These are phyloP conservation scores for Oehlia diaphana DNA, from an alignment of 192 early-diverging fungal genomes.

Conservation along the genomic window DNA sequence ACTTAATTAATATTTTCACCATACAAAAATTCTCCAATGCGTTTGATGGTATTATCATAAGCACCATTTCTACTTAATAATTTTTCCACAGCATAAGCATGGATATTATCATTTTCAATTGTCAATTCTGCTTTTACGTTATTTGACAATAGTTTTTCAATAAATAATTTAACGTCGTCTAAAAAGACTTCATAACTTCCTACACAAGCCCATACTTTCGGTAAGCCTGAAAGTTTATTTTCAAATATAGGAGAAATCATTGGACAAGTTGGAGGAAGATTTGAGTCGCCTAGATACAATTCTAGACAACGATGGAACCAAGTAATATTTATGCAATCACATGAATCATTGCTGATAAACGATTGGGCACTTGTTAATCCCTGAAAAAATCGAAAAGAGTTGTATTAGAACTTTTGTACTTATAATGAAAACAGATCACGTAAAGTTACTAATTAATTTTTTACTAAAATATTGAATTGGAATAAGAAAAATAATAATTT, in stretches of 20 bases:
- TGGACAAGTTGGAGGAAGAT: background rate
- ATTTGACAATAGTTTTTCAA: background rate
- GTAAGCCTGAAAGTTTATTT: conserved; percentile 6
- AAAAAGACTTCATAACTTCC: conserved; percentile 17
- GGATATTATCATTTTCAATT: conserved; percentile 1
- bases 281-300: background rate
- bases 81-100: conserved; percentile 7
- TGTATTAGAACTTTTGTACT: no score
- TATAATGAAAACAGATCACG: no score
- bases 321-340: background rate
- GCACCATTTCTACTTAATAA: conserved; percentile 7
- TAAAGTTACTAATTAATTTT: no score
- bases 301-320: background rate
- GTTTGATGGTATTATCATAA: background rate
- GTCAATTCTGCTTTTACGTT: background rate
- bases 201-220: conserved; percentile 5
- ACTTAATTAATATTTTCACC: no score
- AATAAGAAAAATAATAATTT: background rate
- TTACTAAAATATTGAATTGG: background rate
- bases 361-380: background rate
- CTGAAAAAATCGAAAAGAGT: background rate
- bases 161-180: conserved; percentile 5
- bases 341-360: background rate
- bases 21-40: background rate
- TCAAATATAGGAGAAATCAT: conserved; percentile 23